A percentile compares a stretch with the other conserved stretches of the same genome.
These are phyloP conservation scores for Tolypocladium ophioglossoides DNA, from an alignment of 2,329 filamentous ascomycete genomes.

Conservation along the genomic window DNA sequence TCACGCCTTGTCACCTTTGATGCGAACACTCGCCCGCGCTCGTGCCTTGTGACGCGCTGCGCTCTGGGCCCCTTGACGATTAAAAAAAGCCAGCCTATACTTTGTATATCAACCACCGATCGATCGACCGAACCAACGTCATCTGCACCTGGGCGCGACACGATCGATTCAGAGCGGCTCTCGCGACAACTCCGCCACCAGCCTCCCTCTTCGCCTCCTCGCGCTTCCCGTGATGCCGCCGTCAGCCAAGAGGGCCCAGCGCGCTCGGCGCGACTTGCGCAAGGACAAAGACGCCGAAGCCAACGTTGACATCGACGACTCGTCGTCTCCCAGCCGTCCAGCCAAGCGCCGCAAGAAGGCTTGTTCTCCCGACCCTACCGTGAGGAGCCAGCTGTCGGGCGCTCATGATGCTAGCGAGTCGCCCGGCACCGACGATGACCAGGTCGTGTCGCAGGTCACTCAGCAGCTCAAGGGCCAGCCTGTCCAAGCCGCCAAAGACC, in stretches of 20 bases:
- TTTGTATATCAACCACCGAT: background rate
- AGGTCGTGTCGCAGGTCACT: slow-evolving; percentile 44
- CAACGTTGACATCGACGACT: slow-evolving; percentile 33
- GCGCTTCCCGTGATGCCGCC: slow-evolving; percentile 20
- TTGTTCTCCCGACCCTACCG: slow-evolving; percentile 6
- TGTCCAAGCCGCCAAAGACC: slow-evolving; percentile 50
- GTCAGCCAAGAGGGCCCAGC: slow-evolving; percentile 25
- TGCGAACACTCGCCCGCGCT: background rate
- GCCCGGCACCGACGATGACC: slow-evolving; percentile 40
- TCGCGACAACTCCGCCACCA: background rate
- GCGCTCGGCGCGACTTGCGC: slow-evolving; percentile 27
- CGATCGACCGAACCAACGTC: background rate
- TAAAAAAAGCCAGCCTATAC: background rate
- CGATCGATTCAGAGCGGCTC: background rate
- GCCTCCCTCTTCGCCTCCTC: slow-evolving; percentile 3
- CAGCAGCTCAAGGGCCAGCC: slow-evolving; percentile 37
- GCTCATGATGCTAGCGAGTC: slow-evolving; percentile 24
- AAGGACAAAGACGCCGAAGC: slow-evolving; percentile 22
- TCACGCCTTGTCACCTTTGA: background rate
- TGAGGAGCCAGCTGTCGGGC: slow-evolving; percentile 6
- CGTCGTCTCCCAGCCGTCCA: slow-evolving; percentile 51
- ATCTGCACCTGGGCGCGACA: background rate
- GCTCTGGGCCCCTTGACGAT: background rate
- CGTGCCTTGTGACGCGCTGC: background rate
- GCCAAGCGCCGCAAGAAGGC: slow-evolving; percentile 54